A percentile compares a stretch with the other conserved stretches of the same genome.
phyloP scores from a whole-genome alignment of 345 rosid species.

The Gossypium rotundifolium region DNA sequence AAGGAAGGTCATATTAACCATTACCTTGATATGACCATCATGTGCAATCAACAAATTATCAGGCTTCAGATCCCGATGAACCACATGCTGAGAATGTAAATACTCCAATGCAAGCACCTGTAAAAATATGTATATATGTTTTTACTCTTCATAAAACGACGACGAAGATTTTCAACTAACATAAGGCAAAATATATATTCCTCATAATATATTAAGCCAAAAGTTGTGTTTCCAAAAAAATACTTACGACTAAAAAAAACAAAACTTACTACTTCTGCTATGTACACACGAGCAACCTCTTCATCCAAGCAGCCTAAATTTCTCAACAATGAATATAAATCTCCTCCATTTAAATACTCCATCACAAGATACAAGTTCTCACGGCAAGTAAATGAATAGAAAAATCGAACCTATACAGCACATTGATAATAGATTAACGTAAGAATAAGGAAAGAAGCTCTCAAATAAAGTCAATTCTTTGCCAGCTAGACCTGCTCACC shows the following conservation, averaged over 20 bases:
- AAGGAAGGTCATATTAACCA: constrained; percentile 1
- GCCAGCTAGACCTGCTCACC: constrained; percentile 70
- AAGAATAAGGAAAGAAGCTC: constrained; percentile 19
- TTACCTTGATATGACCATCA: constrained; percentile 98
- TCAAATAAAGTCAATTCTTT: constrained; percentile 18
- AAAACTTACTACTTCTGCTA: constrained; percentile 93
- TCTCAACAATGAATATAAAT: constrained; percentile 87
- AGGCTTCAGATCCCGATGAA: constrained; percentile 99
- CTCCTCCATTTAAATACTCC: constrained; percentile 99
- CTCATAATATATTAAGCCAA: constrained; percentile 4
- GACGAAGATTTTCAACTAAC: not conserved
- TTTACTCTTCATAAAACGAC: not conserved
- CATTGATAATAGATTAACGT: constrained; percentile 13
- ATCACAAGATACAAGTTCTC: constrained; percentile 99
- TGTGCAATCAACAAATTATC: constrained; percentile 97
- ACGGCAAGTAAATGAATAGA: constrained; percentile 97
- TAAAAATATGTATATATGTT: constrained; percentile 2
- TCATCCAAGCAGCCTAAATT: constrained; percentile 98
- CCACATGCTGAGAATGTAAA: constrained; percentile 83
- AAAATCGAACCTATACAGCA: constrained; percentile 83
- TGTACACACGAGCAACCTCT: constrained; percentile 95
- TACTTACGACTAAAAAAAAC: not conserved
- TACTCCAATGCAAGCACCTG: constrained; percentile 99
- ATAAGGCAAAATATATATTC: not conserved
- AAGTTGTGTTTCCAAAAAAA: not conserved